Evolutionary conservation across 176 grass and related monocot species (phyloP), one percentile per base, ranked within the genome.

Genomic region (Pharus latifolius): DNA sequence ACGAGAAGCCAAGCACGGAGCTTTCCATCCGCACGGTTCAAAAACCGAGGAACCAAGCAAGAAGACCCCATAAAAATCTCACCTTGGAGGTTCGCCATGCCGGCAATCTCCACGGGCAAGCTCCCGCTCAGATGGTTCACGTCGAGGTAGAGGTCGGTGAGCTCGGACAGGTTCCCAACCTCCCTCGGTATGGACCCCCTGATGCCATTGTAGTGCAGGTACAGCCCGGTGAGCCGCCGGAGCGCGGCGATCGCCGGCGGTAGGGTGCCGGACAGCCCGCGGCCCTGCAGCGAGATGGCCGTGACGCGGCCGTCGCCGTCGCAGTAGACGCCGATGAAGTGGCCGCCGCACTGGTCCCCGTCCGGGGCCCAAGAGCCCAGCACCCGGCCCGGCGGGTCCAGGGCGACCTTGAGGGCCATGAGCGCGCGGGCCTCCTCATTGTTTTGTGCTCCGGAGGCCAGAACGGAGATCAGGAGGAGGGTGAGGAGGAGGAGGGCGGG

Each of bases 141-240:
- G 54, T 95, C 87, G 64, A 99, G 80, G 80, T 99, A 99, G 13
- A 99, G 76, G 35, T 99, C 96, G 25, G 72, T 78, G 70, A 99
- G 82, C 69, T 67, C 20, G 31, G 84, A 57, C 6, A 99, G 65
- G 14, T 73, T 83, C 2, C 81, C 87, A 82, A 99, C 78, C 82
- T 91, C 90, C 70, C 64, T 59, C 17, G 96, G 96, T 63, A 99
- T 95, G 41, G 61, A 1, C 3, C 96, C 96, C 32, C 52, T 88
- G 64, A 99, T 76, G 43, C 68, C 68, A 40, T 99, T 99, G 76
- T 95, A 99, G 72, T 99, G 96, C 14, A 99, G 80, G 73, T 95
- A 99, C n/a, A 99, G 65, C 20, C 96, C 90, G 11, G 85, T 80
- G 43, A 99, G 83, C 24, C 76, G 43, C 7, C 69, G 82, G 58